Evolutionary conservation across 2,329 filamentous ascomycete species (phyloP).

Genomic region (Alternaria burnsii): DNA sequence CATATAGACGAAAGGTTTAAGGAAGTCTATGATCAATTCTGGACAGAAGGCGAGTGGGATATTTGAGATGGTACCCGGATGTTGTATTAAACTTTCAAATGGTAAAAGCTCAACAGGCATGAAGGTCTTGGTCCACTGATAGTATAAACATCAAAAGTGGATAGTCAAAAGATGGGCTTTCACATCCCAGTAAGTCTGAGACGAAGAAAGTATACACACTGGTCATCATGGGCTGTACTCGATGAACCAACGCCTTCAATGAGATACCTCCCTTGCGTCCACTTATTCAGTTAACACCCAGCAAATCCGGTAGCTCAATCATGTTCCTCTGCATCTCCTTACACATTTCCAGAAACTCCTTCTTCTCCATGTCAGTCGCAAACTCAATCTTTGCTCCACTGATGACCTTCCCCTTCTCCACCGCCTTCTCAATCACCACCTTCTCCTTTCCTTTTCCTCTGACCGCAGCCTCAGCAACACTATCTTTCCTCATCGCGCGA

Average conservation of each 20-base stretch:
- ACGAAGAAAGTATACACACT: rapidly evolving
- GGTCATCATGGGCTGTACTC: rapidly evolving
- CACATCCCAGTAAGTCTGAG: rapidly evolving
- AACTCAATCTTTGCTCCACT: constrained; percentile 56
- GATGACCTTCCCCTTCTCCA: constrained; percentile 52
- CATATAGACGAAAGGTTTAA: not conserved
- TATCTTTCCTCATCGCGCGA: constrained; percentile 32
- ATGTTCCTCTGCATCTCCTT: constrained; percentile 50
- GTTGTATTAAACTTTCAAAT: not conserved
- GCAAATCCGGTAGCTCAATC: constrained; percentile 51
- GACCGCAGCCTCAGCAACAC: constrained; percentile 15
- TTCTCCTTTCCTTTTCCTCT: constrained; percentile 21
- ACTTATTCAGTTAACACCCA: constrained; percentile 36
- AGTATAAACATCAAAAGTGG: rapidly evolving
- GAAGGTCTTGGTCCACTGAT: too few relatives aligned
- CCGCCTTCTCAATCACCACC: constrained; percentile 13
- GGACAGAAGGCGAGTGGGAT: not conserved
- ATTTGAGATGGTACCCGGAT: not conserved
- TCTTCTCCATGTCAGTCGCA: constrained; percentile 53
- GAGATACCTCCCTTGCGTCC: not conserved
- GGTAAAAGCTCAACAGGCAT: too few relatives aligned
- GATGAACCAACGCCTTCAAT: not conserved
- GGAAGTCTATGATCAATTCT: not conserved
- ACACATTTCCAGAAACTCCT: constrained; percentile 50
- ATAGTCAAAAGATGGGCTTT: too few relatives aligned